Base-by-base conservation (phyloP, 805 yeast genomes). In the Candida insectorum region DNA sequence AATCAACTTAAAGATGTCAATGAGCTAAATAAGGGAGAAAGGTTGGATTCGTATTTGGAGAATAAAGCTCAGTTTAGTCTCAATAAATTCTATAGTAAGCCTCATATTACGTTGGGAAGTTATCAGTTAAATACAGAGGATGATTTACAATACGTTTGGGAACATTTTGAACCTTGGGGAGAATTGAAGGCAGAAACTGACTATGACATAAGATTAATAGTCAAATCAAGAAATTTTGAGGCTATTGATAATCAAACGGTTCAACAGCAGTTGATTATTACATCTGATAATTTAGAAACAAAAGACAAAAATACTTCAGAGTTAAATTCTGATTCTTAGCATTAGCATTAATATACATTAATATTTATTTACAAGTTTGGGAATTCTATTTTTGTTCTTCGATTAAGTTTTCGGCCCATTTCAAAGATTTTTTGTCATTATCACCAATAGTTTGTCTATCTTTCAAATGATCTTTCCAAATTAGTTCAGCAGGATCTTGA, bases 401-500 rank as follows among this genome's bases (percentile, higher is more conserved):
- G 20, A 62, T 54, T 39, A 65, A 45, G 16, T 62, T 58, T 37
- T 65, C 70, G 2, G 70, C 64, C 71, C 71, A 65, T 40, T 60
- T 56, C 43, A 65, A 52, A 8, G 45, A 34, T 28, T 45, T 42
- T 22, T 34, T 40, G 24, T 38, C 39, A 19, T 30, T 38, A 20
- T 20, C 28, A 5, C 14, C 12, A 15, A 62, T 27, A 4, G 49
- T 48, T 18, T 54, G 44, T 24, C 44, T 49, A 31, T 34, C 33
- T 3, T 44, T 37, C 37, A 66, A 47, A 35, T 63, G 63, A 4
- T 49, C 31, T 30, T 52, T 50, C 73, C 72, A 67, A 16, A 59
- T 32, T 12, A 78, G 41, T 14, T 80, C 87, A 0, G 93, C 94
- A 0, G 95, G 95, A 51, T 86, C 95, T 50, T 82, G 83, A 52